Percentiles rank a stretch among this genome's conserved stretches.
Evolutionary conservation across 441 rosid species (phyloP).

Genomic region (Metrosideros polymorpha): DNA sequence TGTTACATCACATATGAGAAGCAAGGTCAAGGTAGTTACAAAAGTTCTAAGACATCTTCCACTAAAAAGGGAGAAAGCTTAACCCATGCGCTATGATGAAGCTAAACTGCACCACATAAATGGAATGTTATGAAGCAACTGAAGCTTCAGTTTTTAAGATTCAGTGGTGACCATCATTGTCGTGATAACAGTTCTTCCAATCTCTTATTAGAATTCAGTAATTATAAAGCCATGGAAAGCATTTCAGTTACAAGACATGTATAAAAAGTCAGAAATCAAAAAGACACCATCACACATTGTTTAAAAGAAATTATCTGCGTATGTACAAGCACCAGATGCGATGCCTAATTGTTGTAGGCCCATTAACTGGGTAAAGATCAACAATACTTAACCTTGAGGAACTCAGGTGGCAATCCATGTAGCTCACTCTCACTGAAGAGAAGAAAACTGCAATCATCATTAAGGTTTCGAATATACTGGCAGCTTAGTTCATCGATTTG

Average conservation of each 20-base stretch:
- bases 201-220: background rate
- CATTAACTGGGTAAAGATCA: background rate
- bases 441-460: slow-evolving; percentile 57
- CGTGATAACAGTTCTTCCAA: background rate
- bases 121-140: background rate
- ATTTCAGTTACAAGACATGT: background rate
- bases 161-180: background rate
- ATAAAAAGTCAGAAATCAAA: background rate
- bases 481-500: slow-evolving; percentile 72
- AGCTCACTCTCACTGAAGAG: slow-evolving; percentile 64
- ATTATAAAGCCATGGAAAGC: background rate
- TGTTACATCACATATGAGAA: background rate
- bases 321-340: background rate
- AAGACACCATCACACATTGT: background rate
- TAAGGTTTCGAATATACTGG: slow-evolving; percentile 62
- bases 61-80: background rate
- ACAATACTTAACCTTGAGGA: slow-evolving; percentile 45
- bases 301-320: background rate
- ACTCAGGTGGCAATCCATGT: slow-evolving; percentile 65
- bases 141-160: background rate
- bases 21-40: background rate
- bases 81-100: background rate
- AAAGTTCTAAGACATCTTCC: background rate
- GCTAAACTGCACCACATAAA: background rate
- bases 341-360: background rate